Evolutionary conservation across 2,329 filamentous ascomycete genomes (phyloP).

Genomic region (Cercospora nicotianae): DNA sequence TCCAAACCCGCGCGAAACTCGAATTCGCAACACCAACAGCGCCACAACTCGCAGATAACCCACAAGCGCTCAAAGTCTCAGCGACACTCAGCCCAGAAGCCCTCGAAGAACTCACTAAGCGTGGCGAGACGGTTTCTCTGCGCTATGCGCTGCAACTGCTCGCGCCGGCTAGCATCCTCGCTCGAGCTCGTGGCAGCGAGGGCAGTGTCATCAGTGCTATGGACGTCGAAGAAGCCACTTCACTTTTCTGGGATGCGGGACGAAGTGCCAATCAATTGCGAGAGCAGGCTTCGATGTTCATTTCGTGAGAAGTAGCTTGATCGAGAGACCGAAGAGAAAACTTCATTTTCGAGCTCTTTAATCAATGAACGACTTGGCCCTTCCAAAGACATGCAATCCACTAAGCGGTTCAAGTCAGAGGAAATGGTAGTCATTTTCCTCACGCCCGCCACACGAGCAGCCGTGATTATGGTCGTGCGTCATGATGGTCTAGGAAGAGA

Average conservation of each 20-base stretch:
- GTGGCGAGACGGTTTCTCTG: slow-evolving; percentile 85
- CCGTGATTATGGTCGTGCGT: no score
- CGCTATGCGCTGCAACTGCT: slow-evolving; percentile 91
- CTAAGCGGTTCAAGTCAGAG: not conserved
- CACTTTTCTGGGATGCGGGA: slow-evolving; percentile 51
- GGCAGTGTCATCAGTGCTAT: slow-evolving; percentile 48
- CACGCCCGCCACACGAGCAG: no score
- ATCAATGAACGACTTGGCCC: not conserved
- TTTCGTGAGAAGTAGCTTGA: slow-evolving; percentile 36
- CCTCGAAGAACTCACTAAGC: slow-evolving; percentile 79
- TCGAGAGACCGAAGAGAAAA: not conserved
- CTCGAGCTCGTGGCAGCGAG: slow-evolving; percentile 61
- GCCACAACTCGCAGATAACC: slow-evolving; percentile 36
- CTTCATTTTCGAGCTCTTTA: not conserved
- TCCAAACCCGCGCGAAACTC: slow-evolving; percentile 68
- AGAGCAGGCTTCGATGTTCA: slow-evolving; percentile 37
- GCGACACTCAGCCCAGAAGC: slow-evolving; percentile 78
- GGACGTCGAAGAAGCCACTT: slow-evolving; percentile 56
- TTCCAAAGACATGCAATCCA: not conserved
- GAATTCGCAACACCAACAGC: slow-evolving; percentile 40
- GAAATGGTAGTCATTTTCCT: no score
- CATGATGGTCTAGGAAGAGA: no score
- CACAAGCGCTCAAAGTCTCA: slow-evolving; percentile 65
- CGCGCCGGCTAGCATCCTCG: slow-evolving; percentile 85
- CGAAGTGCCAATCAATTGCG: slow-evolving; percentile 46